These are phyloP conservation scores for Leishmania martiniquensis DNA, from an alignment of 208 protist genomes.

Conservation along the genomic window DNA sequence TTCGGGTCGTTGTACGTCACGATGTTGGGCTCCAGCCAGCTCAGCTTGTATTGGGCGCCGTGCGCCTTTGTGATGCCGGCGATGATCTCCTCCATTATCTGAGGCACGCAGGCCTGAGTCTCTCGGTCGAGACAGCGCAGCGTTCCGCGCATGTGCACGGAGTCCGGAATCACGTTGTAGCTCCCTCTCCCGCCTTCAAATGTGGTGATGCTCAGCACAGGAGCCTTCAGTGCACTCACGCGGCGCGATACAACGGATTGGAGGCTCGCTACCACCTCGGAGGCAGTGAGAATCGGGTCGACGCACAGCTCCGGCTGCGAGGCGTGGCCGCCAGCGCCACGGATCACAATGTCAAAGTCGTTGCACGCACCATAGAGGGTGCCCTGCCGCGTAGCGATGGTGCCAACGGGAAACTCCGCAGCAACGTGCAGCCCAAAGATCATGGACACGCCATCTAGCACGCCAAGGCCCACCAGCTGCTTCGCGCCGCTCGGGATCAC, in stretches of 20 bases:
- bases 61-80: slow-evolving; percentile 65
- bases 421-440: slow-evolving; percentile 64
- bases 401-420: slow-evolving; percentile 27
- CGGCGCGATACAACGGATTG: slow-evolving; percentile 73
- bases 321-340: slow-evolving; percentile 69
- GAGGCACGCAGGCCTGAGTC: slow-evolving; percentile 57
- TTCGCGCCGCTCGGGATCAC: slow-evolving; percentile 64
- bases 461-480: slow-evolving; percentile 54
- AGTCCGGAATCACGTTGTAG: slow-evolving; percentile 80
- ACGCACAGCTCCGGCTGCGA: slow-evolving; percentile 71
- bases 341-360: slow-evolving; percentile 76
- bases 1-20: slow-evolving; percentile 79
- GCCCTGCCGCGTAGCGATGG: slow-evolving; percentile 43
- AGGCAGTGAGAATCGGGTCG: slow-evolving; percentile 65
- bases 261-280: slow-evolving; percentile 56
- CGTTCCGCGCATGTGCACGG: slow-evolving; percentile 67
- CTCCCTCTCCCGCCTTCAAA: slow-evolving; percentile 60
- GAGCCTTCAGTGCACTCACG: slow-evolving; percentile 56
- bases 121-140: slow-evolving; percentile 71
- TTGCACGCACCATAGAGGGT: too few relatives aligned
- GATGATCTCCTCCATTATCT: slow-evolving; percentile 70
- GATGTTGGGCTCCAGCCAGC: slow-evolving; percentile 83
- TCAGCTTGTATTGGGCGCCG: slow-evolving; percentile 60
- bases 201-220: slow-evolving; percentile 68
- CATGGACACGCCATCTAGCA: slow-evolving; percentile 66